Percentiles rank a stretch among this genome's conserved stretches.
These are phyloP conservation scores for Malus sieversii DNA, from an alignment of 306 rosid genomes.

Conservation along the genomic window DNA sequence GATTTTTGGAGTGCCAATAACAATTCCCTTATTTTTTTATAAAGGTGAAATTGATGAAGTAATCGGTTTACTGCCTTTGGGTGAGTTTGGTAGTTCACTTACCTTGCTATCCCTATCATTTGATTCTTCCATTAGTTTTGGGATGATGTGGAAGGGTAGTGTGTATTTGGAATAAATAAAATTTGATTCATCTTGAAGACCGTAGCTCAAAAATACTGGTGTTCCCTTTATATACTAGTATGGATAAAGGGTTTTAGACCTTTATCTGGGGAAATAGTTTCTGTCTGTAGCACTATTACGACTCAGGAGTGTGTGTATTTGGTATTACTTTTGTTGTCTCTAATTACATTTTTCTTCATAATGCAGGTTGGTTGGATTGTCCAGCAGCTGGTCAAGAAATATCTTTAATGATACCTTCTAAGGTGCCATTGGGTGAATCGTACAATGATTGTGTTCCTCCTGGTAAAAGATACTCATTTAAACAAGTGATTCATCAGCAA, in stretches of 20 bases:
- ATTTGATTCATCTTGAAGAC: not conserved
- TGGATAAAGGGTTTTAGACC: not conserved
- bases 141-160: not conserved
- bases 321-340: not conserved
- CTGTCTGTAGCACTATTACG: not conserved
- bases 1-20: too few relatives aligned
- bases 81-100: not conserved
- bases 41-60: not conserved
- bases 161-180: not conserved
- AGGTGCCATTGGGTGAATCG: conserved; percentile 91
- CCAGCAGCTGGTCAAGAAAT: conserved; percentile 79
- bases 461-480: conserved; percentile 98
- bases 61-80: not conserved
- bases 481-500: conserved; percentile 92
- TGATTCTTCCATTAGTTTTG: not conserved
- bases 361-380: conserved; percentile 96
- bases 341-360: conserved; percentile 12
- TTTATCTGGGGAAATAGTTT: not conserved
- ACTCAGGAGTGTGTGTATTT: not conserved
- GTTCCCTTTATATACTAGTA: not conserved
- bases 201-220: not conserved
- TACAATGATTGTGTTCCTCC: conserved; percentile 71
- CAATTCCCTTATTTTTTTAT: not conserved
- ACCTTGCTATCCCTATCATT: not conserved
- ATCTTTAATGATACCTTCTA: conserved; percentile 82